Base-by-base conservation (phyloP, 306 rosid genomes). In the Gastrolobium villosum region DNA sequence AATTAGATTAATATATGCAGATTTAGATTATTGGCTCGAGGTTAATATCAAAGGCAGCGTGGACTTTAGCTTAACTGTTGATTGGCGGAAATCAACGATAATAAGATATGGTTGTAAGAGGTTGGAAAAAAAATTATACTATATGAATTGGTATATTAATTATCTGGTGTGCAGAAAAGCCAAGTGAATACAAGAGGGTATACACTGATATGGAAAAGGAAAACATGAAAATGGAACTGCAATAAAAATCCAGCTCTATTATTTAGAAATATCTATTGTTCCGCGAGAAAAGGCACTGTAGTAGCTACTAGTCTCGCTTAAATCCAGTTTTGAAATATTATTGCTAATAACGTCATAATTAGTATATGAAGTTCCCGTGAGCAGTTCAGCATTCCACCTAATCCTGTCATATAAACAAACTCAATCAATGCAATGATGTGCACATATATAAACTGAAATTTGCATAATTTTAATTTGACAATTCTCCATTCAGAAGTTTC, bases 401-500 rank as follows among this genome's bases (percentile, higher is more conserved):
- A 76, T 10, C 86, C 88, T 84, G 82, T 74, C 76, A 62, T 37
- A 10, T 6, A 76, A 32, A 71, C 63, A 54, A 62, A 55, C 45
- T 6, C 3, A 44, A 5, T 68, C 39, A 41, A 41, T 15, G 26
- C 30, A 5, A 71, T 50, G 11, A 63, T 49, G 45, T 6, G 39
- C 34, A 37, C 46, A 74, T 32, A 43, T 40, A 32, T 48, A 20
- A 46, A 36, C 1, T 10, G 0, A 36, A 44, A 57, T 57, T 7
- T 2, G 26, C 35, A 40, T 44, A 26, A 44, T 43, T 41, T 65
- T 8, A 7, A 56, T 56, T 28, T 28, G 26, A 3, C 4, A 54
- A 10, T 32, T 6, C 36, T 8, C 14, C 4, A 9, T 2, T 8
- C 34, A 54, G 30, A 20, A 54, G 11, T 54, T 54, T 54, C 35